Evolutionary conservation across 2,329 filamentous ascomycete genomes (phyloP), one percentile per base, ranked within the genome.

Genomic region (Fusarium robinianum): DNA sequence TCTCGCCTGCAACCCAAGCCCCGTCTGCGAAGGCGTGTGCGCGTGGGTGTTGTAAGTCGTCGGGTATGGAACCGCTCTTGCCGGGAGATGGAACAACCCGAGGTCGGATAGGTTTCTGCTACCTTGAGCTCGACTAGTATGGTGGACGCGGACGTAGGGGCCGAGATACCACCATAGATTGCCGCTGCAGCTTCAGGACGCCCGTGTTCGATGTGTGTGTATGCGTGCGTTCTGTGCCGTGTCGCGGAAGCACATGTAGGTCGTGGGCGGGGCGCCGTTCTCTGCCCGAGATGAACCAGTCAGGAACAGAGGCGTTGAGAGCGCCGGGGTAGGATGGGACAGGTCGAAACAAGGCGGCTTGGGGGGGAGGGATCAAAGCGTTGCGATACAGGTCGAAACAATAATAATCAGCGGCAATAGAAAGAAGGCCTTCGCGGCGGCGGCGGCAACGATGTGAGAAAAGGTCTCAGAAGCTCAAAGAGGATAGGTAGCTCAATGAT

Each of bases 201-300:
- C 40, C 39, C 43, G 44, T 52, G 37, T 52, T 38, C 55, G 48
- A 46, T 51, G 49, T 38, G 41, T 57, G n/a, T n/a, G 44, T 42
- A 55, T 47, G 46, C 26, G 26, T 41, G 47, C 34, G 45, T 46
- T 32, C 36, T 51, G 46, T 26, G 53, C 40, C 32, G 44, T 58
- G 51, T 55, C 43, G 45, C 51, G 47, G 49, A 39, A 48, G 33
- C 44, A 46, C 51, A 43, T 43, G 41, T 30, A 57, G 23, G 24
- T 15, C 41, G 41, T 36, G 17, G 51, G 48, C 24, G 46, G 32
- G 34, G 41, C 40, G 31, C 27, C 41, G 29, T 17, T 21, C 32
- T 42, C 44, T 30, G 33, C 25, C 24, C 33, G 33, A 22, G 27
- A 38, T 10, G 26, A 55, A 44, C 47, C 53, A 49, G 32, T 27